Percentiles rank a stretch among this genome's conserved stretches.
These are phyloP conservation scores for Silene noctiflora DNA, from an alignment of 179 eudicot genomes.

Conservation along the genomic window DNA sequence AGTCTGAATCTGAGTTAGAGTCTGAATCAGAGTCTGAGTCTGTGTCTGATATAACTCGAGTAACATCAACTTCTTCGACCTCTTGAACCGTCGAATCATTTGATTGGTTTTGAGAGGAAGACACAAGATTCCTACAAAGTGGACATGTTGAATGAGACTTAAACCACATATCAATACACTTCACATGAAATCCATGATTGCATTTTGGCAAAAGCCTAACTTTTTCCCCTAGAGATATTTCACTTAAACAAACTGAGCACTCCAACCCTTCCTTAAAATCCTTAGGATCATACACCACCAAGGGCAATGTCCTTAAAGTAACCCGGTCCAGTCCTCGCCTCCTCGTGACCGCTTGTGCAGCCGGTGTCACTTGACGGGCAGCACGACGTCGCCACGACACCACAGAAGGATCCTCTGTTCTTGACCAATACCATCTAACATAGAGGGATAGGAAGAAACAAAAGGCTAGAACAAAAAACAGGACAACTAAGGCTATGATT, in stretches of 20 bases:
- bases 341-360: conserved; percentile 12
- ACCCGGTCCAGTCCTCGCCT: conserved; percentile 59
- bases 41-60: not conserved
- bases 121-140: conserved; percentile 50
- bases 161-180: conserved; percentile 93
- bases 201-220: conserved; percentile 67
- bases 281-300: conserved; percentile 34
- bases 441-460: conserved; percentile 56
- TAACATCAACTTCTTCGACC: conserved; percentile 1
- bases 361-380: conserved; percentile 13
- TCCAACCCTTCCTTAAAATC: conserved; percentile 63
- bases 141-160: conserved; percentile 89
- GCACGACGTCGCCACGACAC: conserved; percentile 37
- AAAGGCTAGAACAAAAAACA: conserved; percentile 49
- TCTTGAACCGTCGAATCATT: not conserved
- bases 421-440: conserved; percentile 48
- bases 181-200: conserved; percentile 77
- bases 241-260: conserved; percentile 77
- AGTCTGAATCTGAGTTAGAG: conserved; percentile 18
- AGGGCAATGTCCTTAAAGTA: conserved; percentile 49
- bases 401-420: conserved; percentile 30
- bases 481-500: conserved; percentile 41
- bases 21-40: conserved; percentile 13
- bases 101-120: conserved; percentile 11
- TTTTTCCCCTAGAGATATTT: conserved; percentile 60